Evolutionary conservation across 2,329 filamentous ascomycete genomes (phyloP).

Genomic region (Capronia epimyces): DNA sequence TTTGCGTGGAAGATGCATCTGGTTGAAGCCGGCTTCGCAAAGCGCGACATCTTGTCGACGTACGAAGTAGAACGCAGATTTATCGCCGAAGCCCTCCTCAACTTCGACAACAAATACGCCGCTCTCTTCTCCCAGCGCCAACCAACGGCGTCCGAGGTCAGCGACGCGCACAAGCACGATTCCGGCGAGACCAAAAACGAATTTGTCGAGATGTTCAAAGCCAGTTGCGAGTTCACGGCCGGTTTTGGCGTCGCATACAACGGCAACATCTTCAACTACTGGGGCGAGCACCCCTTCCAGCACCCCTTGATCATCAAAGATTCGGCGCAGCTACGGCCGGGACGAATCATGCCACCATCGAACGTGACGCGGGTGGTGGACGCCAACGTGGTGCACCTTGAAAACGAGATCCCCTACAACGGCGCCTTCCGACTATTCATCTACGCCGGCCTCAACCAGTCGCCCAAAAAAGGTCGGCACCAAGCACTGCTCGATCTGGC

Average conservation of each 20-base stretch:
- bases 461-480: conserved; percentile 43
- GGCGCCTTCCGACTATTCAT: conserved; percentile 82
- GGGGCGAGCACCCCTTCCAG: conserved; percentile 62
- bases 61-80: conserved; percentile 83
- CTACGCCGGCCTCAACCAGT: conserved; percentile 66
- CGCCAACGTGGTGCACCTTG: conserved; percentile 81
- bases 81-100: conserved; percentile 74
- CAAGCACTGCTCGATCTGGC: conserved; percentile 65
- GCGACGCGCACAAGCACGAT: conserved; percentile 49
- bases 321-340: conserved; percentile 62
- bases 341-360: conserved; percentile 69
- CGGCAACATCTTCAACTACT: conserved; percentile 80
- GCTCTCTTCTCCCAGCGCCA: conserved; percentile 79
- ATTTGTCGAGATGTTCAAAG: conserved; percentile 87
- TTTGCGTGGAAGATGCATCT: conserved; percentile 94
- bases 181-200: conserved; percentile 57
- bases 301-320: conserved; percentile 59
- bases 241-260: conserved; percentile 86
- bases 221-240: conserved; percentile 83
- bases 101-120: conserved; percentile 85
- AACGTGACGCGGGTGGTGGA: conserved; percentile 83
- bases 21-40: conserved; percentile 75
- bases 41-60: conserved; percentile 68
- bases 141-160: conserved; percentile 66
- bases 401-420: conserved; percentile 84